Evolutionary conservation across 2,329 filamentous ascomycete genomes (phyloP), one percentile per base, ranked within the genome.

Genomic region (Berkeleyomyces rouxiae): DNA sequence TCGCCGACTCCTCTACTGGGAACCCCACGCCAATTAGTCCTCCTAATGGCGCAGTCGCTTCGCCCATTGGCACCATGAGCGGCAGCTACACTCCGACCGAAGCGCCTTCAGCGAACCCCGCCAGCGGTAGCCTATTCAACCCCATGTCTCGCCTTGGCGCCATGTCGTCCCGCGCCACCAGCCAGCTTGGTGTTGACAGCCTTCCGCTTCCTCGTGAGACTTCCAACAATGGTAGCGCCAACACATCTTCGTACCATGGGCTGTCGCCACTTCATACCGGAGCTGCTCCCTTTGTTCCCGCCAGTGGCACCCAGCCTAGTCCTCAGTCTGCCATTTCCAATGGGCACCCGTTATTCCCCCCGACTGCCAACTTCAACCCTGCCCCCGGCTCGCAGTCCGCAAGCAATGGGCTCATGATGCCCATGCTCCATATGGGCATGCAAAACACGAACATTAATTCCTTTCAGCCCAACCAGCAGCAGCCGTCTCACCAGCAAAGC

Each of bases 241-340:
- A 49, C 42, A 39, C 43, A 10, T 67, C 72, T 16, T 78, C 79
- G 16, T 64, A 62, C 39, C 62, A 64, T 6, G 58, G 62, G 11
- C 40, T 64, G 11, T 64, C 59, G 9, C 31, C 58, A 67, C 78
- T 96, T 44, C 91, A 96, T 68, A 86, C 85, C 57, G 91, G 81
- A 71, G 88, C 89, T 62, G 78, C 87, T 55, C 81, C 90, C 0
- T 96, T 95, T 70, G 88, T 87, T 6, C 86, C 88, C 9, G 74
- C 81, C 62, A 68, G 70, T 61, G 69, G 71, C 23, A 7, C 31
- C 6, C 16, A 31, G 10, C 7, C 53, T 10, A 44, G 46, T 7
- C 46, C 36, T 6, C 59, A 62, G 7, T 65, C 67, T 37, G 63
- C 69, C 31, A 64, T 64, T 42, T 64, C 67, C 40, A 66, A 68